A percentile compares a stretch with the other conserved stretches of the same genome.
These are phyloP conservation scores for Metschnikowia lochheadii DNA, from an alignment of 805 yeast species.

Conservation along the genomic window DNA sequence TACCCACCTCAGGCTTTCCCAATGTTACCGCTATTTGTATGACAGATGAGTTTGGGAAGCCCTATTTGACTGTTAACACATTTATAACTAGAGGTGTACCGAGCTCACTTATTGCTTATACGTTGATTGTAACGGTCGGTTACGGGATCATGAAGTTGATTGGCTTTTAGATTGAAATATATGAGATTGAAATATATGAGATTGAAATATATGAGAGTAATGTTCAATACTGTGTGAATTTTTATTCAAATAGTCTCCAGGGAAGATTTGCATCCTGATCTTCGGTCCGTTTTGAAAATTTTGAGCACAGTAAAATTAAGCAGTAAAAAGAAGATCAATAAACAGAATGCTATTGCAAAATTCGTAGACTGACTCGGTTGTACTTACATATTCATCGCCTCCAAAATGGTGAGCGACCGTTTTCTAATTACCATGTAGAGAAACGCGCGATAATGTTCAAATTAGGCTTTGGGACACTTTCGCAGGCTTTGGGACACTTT, in stretches of 20 bases:
- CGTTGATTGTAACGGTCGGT: slow-evolving; percentile 74
- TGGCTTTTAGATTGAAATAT: slow-evolving; percentile 21
- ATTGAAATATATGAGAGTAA: background rate
- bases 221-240: background rate
- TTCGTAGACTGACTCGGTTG: background rate
- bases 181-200: background rate
- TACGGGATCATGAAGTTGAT: slow-evolving; percentile 58
- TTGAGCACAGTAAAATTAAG: no score
- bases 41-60: slow-evolving; percentile 88
- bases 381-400: background rate
- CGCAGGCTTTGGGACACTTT: slow-evolving; percentile 5
- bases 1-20: slow-evolving; percentile 97
- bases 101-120: slow-evolving; percentile 70
- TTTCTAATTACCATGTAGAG: background rate
- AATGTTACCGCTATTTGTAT: slow-evolving; percentile 95
- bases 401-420: no score
- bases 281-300: no score
- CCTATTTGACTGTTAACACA: slow-evolving; percentile 80
- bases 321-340: background rate
- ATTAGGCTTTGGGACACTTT: background rate
- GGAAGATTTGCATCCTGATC: background rate
- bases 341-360: background rate
- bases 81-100: slow-evolving; percentile 92
- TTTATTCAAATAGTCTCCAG: background rate
- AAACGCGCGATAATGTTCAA: background rate